Evolutionary conservation across 768 basidiomycete species (phyloP), one percentile per base, ranked within the genome.

Genomic region (Pulveroboletus sp.): DNA sequence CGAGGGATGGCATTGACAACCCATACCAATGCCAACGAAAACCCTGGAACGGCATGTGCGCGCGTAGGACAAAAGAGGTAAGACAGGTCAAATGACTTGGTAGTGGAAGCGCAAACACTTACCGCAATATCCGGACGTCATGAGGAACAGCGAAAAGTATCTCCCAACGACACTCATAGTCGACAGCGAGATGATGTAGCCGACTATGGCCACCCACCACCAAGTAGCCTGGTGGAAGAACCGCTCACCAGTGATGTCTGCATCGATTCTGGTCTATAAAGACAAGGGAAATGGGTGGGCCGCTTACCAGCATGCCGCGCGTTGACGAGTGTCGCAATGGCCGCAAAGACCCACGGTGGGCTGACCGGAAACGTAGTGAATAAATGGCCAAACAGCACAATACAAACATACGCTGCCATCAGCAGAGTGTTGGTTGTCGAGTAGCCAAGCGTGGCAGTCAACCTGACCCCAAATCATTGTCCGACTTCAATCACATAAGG

Each of bases 191-290:
- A 85, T 81, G 53, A 84, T 78, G 55, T 77, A 84, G 1, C 80
- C 84, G 4, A 82, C 36, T 2, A 84, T 80, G 40, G 76, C 75
- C 3, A 69, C 77, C 81, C 81, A 82, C 81, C 80, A 82, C 68
- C 75, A 76, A 2, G 61, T 69, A 3, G 69, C 64, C 43, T 77
- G 70, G 60, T 85, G 84, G 72, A 82, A 81, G 67, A 79, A 84
- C 6, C 82, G 75, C 64, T 84, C 83, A 0, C 82, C 83, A 4
- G 79, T 80, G 49, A 67, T 69, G 54, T 84, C 83, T 77, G 32
- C 17, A 26, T 26, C 15, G 15, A 36, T 36, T 8, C 10, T 5
- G 3, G 3, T 17, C 14, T 30, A 13, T 8, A 4, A n/a, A 35
- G 10, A 24, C 17, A 24, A 11, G 14, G 35, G 33, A 24, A 14